phyloP scores from a whole-genome alignment of 371 early-diverging fungal genomes.

The Umbelopsis sp. region DNA sequence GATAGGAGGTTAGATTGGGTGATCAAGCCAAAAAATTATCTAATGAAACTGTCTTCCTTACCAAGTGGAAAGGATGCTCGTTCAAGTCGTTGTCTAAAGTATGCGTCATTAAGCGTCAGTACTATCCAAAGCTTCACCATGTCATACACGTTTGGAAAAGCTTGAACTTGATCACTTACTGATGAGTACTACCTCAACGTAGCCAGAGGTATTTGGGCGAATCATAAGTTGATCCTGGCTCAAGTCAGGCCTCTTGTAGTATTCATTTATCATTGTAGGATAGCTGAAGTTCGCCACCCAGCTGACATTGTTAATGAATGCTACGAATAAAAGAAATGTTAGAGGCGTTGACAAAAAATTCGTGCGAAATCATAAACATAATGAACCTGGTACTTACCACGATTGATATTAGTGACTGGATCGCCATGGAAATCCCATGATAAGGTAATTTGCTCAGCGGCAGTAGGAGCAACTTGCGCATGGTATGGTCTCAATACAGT shows the following conservation, averaged over 20 bases:
- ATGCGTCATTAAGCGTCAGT: not conserved
- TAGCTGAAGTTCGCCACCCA: constrained; percentile 17
- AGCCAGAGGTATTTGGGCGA: constrained; percentile 2
- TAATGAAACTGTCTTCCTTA: constrained; percentile 19
- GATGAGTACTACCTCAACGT: constrained; percentile 27
- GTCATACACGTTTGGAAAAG: not conserved
- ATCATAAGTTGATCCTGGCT: constrained; percentile 14
- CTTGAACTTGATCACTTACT: constrained; percentile 21
- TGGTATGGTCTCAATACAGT: constrained; percentile 12
- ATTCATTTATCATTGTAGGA: constrained; percentile 18
- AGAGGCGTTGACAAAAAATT: not conserved
- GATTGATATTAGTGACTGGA: constrained; percentile 4
- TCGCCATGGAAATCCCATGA: constrained; percentile 18
- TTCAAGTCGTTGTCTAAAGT: constrained; percentile 26
- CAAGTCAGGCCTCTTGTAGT: not conserved
- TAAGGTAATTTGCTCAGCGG: constrained; percentile 9
- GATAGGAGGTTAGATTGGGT: constrained; percentile 1
- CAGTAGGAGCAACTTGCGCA: constrained; percentile 1
- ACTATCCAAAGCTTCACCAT: too few relatives aligned
- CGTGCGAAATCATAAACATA: not conserved
- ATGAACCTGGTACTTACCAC: constrained; percentile 7
- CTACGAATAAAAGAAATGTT: not conserved
- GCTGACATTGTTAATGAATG: constrained; percentile 19
- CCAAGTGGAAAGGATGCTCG: constrained; percentile 46
- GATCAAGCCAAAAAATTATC: constrained; percentile 11